Percentiles rank a stretch among this genome's conserved stretches.
Conservation (phyloP, 2,329 filamentous ascomycete species). For the Diaporthe velutina region DNA sequence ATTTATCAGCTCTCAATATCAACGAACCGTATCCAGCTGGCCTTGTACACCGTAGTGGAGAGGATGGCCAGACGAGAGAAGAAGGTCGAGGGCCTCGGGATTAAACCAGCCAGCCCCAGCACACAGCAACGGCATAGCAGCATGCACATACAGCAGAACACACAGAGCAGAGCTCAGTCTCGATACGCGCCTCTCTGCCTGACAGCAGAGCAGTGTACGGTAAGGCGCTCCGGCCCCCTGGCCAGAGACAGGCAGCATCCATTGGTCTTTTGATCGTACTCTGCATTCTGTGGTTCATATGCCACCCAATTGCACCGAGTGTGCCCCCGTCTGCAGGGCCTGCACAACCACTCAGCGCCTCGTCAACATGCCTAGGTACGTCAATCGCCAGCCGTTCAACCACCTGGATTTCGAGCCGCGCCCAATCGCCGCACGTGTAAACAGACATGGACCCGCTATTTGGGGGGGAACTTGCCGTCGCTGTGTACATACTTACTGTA, state of each 20-base stretch:
- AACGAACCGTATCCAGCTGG: conserved; percentile 23
- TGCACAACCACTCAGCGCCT: conserved; percentile 36
- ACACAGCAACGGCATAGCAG: neutral
- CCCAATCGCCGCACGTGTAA: conserved; percentile 34
- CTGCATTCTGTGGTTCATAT: conserved; percentile 38
- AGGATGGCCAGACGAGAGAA: conserved; percentile 24
- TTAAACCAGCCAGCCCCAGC: conserved; percentile 3
- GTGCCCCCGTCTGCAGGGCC: conserved; percentile 24
- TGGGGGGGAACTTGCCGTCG: conserved; percentile 21
- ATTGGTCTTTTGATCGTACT: conserved; percentile 38
- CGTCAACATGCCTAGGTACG: conserved; percentile 31
- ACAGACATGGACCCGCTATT: conserved; percentile 30
- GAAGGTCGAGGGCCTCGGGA: conserved; percentile 20
- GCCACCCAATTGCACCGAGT: conserved; percentile 17
- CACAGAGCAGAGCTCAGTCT: neutral
- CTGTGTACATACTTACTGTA: neutral
- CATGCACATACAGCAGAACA: neutral
- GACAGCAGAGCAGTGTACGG: neutral
- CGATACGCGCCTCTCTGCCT: conserved; percentile 22
- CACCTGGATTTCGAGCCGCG: conserved; percentile 37
- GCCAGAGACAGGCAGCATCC: conserved; percentile 30
- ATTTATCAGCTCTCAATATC: conserved; percentile 35
- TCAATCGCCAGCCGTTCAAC: conserved; percentile 39
- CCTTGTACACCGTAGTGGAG: conserved; percentile 23
- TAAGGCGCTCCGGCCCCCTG: conserved; percentile 28